phyloP scores from a whole-genome alignment of 1,284 basidiomycete species.

The Leccinum solheimii region DNA sequence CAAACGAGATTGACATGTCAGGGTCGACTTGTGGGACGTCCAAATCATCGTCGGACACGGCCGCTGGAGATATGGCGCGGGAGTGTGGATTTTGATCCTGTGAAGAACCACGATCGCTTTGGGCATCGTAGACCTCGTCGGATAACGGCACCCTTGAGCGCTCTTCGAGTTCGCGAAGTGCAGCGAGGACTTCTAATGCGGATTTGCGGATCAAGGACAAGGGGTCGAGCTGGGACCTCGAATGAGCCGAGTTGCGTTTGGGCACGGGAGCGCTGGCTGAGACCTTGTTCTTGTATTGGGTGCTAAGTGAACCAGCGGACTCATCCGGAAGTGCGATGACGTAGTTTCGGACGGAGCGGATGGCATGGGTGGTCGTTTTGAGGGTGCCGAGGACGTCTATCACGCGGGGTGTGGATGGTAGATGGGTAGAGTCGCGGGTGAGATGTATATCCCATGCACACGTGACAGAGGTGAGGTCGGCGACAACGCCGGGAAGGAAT shows the following conservation, averaged over 20 bases:
- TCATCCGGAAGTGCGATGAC: conserved; percentile 78
- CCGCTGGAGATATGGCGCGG: conserved; percentile 49
- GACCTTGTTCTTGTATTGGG: conserved; percentile 48
- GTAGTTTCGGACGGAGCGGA: conserved; percentile 80
- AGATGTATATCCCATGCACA: conserved; percentile 51
- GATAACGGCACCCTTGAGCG: conserved; percentile 60
- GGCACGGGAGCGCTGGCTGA: conserved; percentile 39
- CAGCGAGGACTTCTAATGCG: conserved; percentile 74
- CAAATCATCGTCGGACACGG: conserved; percentile 41
- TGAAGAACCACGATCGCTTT: conserved; percentile 60
- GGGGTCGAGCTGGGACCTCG: conserved; percentile 51
- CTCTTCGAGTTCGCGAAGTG: conserved; percentile 72
- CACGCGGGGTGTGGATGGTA: conserved; percentile 14
- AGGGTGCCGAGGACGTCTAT: conserved; percentile 65
- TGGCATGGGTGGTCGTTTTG: conserved; percentile 72
- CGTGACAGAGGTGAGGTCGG: conserved; percentile 64
- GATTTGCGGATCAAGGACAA: conserved; percentile 66
- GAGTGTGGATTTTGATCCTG: conserved; percentile 40
- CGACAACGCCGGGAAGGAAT: conserved; percentile 67
- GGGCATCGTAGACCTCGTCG: conserved; percentile 74
- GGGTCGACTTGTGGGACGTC: conserved; percentile 44
- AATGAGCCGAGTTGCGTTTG: conserved; percentile 32
- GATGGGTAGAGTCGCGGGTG: conserved; percentile 8
- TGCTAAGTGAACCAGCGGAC: conserved; percentile 51
- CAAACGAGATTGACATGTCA: conserved; percentile 64